phyloP scores from a whole-genome alignment of 768 basidiomycete genomes.

The Basidioascus undulatus region DNA sequence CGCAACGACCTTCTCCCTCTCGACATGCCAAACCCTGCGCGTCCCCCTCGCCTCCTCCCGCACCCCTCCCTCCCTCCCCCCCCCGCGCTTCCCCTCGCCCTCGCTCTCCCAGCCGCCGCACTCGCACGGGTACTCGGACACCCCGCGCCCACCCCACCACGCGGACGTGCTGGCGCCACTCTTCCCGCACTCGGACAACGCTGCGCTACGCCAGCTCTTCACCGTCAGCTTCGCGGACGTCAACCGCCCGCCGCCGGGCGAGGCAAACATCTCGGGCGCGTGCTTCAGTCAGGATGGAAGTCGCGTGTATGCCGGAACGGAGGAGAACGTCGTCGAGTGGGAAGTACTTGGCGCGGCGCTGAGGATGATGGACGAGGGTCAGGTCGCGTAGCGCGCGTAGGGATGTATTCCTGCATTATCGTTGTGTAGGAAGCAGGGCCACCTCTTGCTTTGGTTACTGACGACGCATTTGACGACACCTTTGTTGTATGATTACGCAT shows the following conservation, averaged over 20 bases:
- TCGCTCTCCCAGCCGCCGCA: background rate
- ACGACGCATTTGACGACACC: too few relatives aligned
- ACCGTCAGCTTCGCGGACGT: background rate
- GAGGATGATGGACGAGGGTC: constrained; percentile 39
- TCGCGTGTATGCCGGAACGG: constrained; percentile 42
- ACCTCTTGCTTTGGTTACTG: too few relatives aligned
- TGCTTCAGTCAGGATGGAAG: constrained; percentile 49
- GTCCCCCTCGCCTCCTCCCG: constrained; percentile 9
- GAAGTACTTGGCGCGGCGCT: constrained; percentile 43
- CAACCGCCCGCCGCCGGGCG: background rate
- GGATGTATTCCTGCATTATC: too few relatives aligned
- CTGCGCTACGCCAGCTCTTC: background rate
- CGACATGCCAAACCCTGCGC: constrained; percentile 15
- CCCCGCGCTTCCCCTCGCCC: background rate
- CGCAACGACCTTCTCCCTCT: constrained; percentile 62
- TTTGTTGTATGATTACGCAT: too few relatives aligned
- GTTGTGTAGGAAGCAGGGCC: too few relatives aligned
- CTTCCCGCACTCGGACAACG: background rate
- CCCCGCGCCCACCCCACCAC: background rate
- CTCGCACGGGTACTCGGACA: constrained; percentile 1
- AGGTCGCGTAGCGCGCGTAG: too few relatives aligned
- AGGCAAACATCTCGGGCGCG: constrained; percentile 30
- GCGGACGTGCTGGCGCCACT: background rate
- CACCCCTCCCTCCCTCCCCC: background rate
- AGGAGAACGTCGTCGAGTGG: constrained; percentile 51